A percentile compares a stretch with the other conserved stretches of the same genome.
Conservation (phyloP, 495 filamentous ascomycete genomes). For the Penicillium subrubescens region DNA sequence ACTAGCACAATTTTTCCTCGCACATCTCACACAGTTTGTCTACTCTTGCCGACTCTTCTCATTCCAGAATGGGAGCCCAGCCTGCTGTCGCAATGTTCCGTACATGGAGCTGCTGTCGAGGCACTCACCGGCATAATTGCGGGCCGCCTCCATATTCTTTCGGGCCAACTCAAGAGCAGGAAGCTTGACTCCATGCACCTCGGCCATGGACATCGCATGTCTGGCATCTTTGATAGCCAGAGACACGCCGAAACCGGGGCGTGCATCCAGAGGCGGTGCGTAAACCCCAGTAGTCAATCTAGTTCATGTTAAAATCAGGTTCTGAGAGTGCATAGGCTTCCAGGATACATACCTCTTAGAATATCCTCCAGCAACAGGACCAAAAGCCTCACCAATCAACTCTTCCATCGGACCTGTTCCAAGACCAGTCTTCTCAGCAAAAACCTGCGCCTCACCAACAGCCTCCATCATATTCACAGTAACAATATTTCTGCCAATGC, state of each 20-base stretch:
- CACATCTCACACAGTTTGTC: neutral
- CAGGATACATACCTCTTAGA: conserved; percentile 43
- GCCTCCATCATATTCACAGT: conserved; percentile 53
- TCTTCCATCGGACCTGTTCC: conserved; percentile 52
- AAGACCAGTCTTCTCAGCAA: conserved; percentile 56
- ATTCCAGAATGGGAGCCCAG: conserved; percentile 49
- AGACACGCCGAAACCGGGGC: conserved; percentile 48
- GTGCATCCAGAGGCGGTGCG: conserved; percentile 43
- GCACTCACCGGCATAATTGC: conserved; percentile 45
- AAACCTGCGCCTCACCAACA: conserved; percentile 56
- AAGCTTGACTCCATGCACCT: conserved; percentile 38
- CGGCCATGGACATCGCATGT: conserved; percentile 41
- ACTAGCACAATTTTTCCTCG: neutral
- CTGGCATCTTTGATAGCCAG: conserved; percentile 51
- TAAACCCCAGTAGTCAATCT: conserved; percentile 49
- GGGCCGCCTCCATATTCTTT: conserved; percentile 44
- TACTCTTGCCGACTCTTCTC: conserved; percentile 45
- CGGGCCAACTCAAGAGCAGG: conserved; percentile 42
- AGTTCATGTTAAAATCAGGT: neutral
- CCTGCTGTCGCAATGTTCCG: conserved; percentile 44
- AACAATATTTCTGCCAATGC: conserved; percentile 41
- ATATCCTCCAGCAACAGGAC: conserved; percentile 50
- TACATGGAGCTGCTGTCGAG: conserved; percentile 51
- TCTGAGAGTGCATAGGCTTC: neutral
- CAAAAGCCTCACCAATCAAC: conserved; percentile 55